Percentiles rank a stretch among this genome's conserved stretches.
Conservation (phyloP, 2,329 filamentous ascomycete species). For the Tetracladium maxilliforme region DNA sequence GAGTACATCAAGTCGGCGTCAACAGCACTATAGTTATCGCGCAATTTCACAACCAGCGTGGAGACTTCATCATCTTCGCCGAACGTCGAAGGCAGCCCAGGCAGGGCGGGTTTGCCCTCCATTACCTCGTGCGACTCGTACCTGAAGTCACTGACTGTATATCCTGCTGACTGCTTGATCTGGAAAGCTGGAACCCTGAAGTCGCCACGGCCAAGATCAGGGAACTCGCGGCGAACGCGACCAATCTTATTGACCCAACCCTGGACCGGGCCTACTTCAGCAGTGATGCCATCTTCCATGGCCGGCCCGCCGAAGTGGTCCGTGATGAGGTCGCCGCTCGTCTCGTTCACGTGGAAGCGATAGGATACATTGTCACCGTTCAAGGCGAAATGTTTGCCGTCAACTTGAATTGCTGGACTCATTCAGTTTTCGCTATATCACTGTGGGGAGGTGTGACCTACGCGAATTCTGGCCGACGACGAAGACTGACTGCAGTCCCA, state of each 20-base stretch:
- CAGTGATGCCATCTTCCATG: slow-evolving; percentile 32
- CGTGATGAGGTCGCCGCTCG: slow-evolving; percentile 37
- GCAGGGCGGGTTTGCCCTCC: slow-evolving; percentile 38
- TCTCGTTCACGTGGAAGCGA: slow-evolving; percentile 44
- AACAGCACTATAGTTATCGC: slow-evolving; percentile 42
- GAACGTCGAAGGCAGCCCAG: slow-evolving; percentile 43
- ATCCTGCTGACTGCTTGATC: slow-evolving; percentile 40
- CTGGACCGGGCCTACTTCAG: slow-evolving; percentile 17
- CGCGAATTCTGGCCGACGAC: too few relatives aligned
- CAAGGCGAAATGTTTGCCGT: slow-evolving; percentile 39
- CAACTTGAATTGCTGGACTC: slow-evolving; percentile 33
- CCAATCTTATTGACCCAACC: slow-evolving; percentile 39
- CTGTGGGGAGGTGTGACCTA: too few relatives aligned
- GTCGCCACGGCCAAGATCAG: slow-evolving; percentile 48
- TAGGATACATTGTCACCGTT: slow-evolving; percentile 43
- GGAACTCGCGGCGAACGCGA: slow-evolving; percentile 44
- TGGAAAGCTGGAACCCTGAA: slow-evolving; percentile 46
- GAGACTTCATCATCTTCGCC: slow-evolving; percentile 38
- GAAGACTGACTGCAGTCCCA: too few relatives aligned
- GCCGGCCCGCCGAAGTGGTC: slow-evolving; percentile 46
- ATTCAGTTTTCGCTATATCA: too few relatives aligned
- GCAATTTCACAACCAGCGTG: slow-evolving; percentile 40
- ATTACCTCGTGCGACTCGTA: slow-evolving; percentile 42
- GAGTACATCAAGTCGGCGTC: slow-evolving; percentile 46
- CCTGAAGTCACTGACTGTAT: slow-evolving; percentile 40